These are phyloP conservation scores for Yamadazyma jaroonii DNA, from an alignment of 1,139 yeast genomes.

Conservation along the genomic window DNA sequence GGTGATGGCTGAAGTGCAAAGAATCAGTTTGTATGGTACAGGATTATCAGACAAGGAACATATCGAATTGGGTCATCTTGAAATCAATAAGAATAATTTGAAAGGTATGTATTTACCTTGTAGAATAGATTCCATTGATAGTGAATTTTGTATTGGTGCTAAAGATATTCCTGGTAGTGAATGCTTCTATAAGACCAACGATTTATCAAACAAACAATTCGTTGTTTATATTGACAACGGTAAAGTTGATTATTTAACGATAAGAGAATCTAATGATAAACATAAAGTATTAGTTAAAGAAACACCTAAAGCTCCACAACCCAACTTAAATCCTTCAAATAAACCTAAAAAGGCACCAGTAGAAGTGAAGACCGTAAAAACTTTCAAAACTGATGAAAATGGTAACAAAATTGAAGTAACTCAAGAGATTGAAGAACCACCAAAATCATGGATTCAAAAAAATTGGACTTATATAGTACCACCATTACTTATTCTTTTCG, in stretches of 20 bases:
- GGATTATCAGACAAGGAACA: not conserved
- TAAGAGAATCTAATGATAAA: conserved; percentile 5
- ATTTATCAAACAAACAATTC: conserved; percentile 11
- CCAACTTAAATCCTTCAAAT: conserved; percentile 25
- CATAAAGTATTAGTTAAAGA: conserved; percentile 11
- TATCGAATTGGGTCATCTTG: conserved; percentile 9
- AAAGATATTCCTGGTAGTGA: conserved; percentile 24
- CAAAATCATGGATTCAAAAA: conserved; percentile 49
- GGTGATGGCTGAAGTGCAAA: not conserved
- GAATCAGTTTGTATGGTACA: conserved; percentile 4
- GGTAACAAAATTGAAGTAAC: conserved; percentile 26
- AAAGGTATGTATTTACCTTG: conserved; percentile 29
- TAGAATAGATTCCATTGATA: conserved; percentile 5
- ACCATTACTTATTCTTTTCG: conserved; percentile 36
- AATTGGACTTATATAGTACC: conserved; percentile 53
- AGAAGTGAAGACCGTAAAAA: conserved; percentile 10
- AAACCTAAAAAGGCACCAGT: conserved; percentile 10
- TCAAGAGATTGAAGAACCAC: conserved; percentile 24
- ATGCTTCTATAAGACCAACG: conserved; percentile 24
- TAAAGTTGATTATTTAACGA: conserved; percentile 15
- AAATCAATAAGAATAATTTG: conserved; percentile 13
- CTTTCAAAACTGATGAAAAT: conserved; percentile 17
- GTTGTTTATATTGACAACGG: conserved; percentile 17
- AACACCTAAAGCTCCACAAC: conserved; percentile 19
- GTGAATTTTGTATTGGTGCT: conserved; percentile 31